A percentile compares a stretch with the other conserved stretches of the same genome.
These are phyloP conservation scores for Pseudotsuga menziesii DNA, from an alignment of 75 land plant species.

Conservation along the genomic window DNA sequence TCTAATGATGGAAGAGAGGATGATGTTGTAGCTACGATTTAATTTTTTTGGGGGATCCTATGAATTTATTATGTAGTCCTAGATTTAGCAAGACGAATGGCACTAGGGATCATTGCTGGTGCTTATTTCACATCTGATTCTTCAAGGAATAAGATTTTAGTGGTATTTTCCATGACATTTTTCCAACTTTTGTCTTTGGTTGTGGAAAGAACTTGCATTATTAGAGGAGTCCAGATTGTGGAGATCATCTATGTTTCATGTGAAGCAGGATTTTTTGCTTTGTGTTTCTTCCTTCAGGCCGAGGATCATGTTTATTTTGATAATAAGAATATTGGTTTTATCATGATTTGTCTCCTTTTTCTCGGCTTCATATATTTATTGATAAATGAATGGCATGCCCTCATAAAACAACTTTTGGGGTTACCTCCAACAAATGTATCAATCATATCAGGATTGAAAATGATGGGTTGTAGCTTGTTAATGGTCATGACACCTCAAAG, in stretches of 20 bases:
- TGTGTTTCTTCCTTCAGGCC: conserved; percentile 39
- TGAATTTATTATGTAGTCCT: conserved; percentile 68
- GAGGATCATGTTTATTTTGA: conserved; percentile 21
- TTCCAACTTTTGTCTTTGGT: conserved; percentile 74
- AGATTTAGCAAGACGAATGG: conserved; percentile 46
- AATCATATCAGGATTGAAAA: conserved; percentile 37
- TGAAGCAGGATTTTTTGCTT: conserved; percentile 48
- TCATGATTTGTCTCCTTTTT: conserved; percentile 46
- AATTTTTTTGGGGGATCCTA: conserved; percentile 64
- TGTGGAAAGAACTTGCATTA: conserved; percentile 70
- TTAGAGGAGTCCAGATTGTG: conserved; percentile 68
- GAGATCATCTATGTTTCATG: conserved; percentile 60
- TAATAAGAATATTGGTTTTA: conserved; percentile 35
- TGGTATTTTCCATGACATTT: conserved; percentile 45
- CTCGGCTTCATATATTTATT: conserved; percentile 44
- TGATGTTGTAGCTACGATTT: conserved; percentile 55
- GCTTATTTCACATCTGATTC: conserved; percentile 20
- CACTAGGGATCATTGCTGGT: conserved; percentile 56
- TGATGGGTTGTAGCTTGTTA: conserved; percentile 36
- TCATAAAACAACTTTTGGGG: conserved; percentile 42
- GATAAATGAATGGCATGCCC: conserved; percentile 65
- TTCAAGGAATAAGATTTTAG: conserved; percentile 33
- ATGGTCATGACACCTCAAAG: conserved; percentile 36
- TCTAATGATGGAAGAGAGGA: conserved; percentile 81
- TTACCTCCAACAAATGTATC: conserved; percentile 35